Base-by-base conservation (phyloP, 2,329 filamentous ascomycete genomes). In the Fusarium staphyleae region DNA sequence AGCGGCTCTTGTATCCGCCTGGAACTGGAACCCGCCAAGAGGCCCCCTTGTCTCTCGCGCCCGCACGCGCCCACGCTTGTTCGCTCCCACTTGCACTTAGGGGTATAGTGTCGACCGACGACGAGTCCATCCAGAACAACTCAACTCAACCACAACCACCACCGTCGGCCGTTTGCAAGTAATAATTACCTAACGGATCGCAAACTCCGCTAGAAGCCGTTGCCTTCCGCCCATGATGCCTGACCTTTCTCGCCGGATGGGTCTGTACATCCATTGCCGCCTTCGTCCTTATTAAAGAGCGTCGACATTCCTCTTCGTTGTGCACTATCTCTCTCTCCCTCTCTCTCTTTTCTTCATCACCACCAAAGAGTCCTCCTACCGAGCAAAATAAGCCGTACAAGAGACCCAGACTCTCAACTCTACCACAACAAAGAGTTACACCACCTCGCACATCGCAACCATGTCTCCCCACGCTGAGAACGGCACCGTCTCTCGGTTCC, bases 381-480 rank as follows among this genome's bases (percentile, higher is more conserved):
- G 37, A 35, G 22, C 41, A 34, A 40, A 49, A 30, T 34, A 16
- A 43, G 12, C 16, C 28, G 33, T 16, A 35, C 18, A 29, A 35
- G 30, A 19, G 5, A 19, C 14, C 32, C 51, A 55, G 43, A 6
- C 52, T 41, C 13, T 30, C 16, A 14, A 10, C 33, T 24, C 15
- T 24, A 28, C 11, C 16, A 3, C 22, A 35, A 26, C 39, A 37
- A 8, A 19, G 7, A 32, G 40, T 10, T 29, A 32, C 28, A 24
- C 12, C 41, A 26, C 32, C 19, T 16, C 12, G 30, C 24, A 40
- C 35, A 49, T 47, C 48, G 29, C 57, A 65, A 74, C 52, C 65
- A 87, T 87, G 84, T 81, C 84, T 65, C 82, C 84, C 63, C 83
- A 85, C 78, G 82, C 83, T 68, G 75, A 83, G 53, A 62, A 66